phyloP scores from a whole-genome alignment of 2,329 filamentous ascomycete genomes.

The Xylariomycetidae sp. region DNA sequence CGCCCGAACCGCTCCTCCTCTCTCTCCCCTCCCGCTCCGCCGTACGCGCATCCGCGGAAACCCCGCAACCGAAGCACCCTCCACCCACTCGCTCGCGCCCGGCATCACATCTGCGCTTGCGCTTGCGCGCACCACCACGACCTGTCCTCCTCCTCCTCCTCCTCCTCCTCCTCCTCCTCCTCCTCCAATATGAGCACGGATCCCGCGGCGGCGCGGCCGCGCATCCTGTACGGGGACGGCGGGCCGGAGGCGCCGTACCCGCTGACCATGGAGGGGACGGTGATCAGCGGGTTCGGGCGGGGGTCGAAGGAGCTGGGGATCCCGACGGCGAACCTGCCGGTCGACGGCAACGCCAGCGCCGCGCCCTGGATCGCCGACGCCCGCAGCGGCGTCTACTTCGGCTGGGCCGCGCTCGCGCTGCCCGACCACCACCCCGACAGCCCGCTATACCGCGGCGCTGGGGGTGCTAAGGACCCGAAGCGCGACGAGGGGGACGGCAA shows the following conservation, averaged over 20 bases:
- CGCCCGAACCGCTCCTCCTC: no score
- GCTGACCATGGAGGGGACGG: slow-evolving; percentile 73
- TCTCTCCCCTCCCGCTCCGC: no score
- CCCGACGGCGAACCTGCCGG: slow-evolving; percentile 87
- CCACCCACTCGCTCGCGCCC: no score
- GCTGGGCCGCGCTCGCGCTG: slow-evolving; percentile 72
- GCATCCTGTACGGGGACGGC: slow-evolving; percentile 64
- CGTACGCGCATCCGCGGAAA: no score
- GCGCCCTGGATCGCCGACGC: slow-evolving; percentile 57
- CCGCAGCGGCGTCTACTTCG: slow-evolving; percentile 85
- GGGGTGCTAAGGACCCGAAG: not conserved
- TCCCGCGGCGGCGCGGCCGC: slow-evolving; percentile 42
- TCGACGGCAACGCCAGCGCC: slow-evolving; percentile 52
- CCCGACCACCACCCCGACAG: slow-evolving; percentile 41
- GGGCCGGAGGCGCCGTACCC: slow-evolving; percentile 78
- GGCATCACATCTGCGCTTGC: no score
- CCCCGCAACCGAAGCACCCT: no score
- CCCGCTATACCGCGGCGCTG: not conserved
- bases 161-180: slow-evolving; percentile 1
- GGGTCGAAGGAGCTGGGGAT: slow-evolving; percentile 97
- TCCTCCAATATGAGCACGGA: slow-evolving; percentile 7
- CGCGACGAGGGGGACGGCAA: no score
- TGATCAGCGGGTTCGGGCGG: slow-evolving; percentile 89
- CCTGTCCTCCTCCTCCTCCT: not conserved
- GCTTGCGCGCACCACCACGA: no score